Evolutionary conservation across 176 grass and related monocot species (phyloP).

Genomic region (Pontederia crassipes): DNA sequence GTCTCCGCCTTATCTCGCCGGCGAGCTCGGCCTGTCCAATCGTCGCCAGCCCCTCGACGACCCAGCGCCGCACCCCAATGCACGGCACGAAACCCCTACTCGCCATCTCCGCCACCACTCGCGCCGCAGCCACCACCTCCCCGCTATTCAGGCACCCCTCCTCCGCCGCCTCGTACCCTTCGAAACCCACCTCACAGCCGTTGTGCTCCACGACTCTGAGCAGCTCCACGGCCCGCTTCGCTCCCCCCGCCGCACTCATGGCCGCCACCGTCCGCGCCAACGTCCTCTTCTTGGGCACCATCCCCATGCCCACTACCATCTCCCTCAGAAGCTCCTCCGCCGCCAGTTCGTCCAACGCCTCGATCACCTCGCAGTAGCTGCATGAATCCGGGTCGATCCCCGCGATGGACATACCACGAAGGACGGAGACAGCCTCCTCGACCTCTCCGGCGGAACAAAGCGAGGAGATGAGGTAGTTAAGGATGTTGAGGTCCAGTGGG

Average conservation of each 20-base stretch:
- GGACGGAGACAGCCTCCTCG: constrained; percentile 2
- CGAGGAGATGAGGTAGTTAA: constrained; percentile 13
- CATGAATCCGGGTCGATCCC: constrained; percentile 7
- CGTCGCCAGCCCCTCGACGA: constrained; percentile 13
- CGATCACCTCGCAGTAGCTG: constrained; percentile 14
- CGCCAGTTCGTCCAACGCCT: background rate
- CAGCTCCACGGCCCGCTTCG: constrained; percentile 2
- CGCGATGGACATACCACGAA: constrained; percentile 1
- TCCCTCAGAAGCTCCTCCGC: constrained; percentile 10
- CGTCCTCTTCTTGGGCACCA: constrained; percentile 8
- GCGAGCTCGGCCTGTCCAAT: constrained; percentile 11
- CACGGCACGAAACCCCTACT: background rate
- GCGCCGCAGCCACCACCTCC: constrained; percentile 14
- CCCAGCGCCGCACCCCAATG: constrained; percentile 4
- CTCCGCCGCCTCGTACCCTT: constrained; percentile 11
- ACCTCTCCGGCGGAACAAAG: constrained; percentile 8
- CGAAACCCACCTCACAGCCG: constrained; percentile 11
- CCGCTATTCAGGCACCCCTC: constrained; percentile 6
- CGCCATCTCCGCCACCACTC: constrained; percentile 10
- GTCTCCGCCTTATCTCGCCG: constrained; percentile 9
- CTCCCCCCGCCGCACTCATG: constrained; percentile 1
- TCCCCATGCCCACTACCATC: constrained; percentile 9
- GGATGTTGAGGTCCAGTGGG: constrained; percentile 9
- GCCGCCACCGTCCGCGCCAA: constrained; percentile 2
- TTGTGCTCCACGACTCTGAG: constrained; percentile 1